These are phyloP conservation scores for Boletus bicolor DNA, from an alignment of 768 basidiomycete species.

Conservation along the genomic window DNA sequence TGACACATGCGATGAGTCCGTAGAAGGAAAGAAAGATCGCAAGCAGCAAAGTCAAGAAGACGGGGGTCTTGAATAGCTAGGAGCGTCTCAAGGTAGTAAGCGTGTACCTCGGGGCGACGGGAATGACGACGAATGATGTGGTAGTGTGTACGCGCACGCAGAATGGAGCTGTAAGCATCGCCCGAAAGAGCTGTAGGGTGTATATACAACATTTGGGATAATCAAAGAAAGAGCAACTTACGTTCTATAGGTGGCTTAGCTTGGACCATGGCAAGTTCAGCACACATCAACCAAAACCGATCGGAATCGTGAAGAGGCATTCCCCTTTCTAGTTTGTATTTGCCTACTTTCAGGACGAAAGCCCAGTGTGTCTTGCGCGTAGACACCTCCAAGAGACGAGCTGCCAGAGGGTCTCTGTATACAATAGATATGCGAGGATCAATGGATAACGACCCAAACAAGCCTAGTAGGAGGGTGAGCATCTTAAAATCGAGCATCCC, in stretches of 20 bases:
- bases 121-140: constrained; percentile 36
- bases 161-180: constrained; percentile 14
- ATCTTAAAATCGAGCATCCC: constrained; percentile 34
- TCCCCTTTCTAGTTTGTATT: constrained; percentile 41
- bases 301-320: constrained; percentile 41
- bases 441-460: constrained; percentile 52
- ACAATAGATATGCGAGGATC: constrained; percentile 21
- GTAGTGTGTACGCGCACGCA: constrained; percentile 42
- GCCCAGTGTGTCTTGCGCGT: constrained; percentile 42
- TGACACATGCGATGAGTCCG: constrained; percentile 33
- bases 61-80: constrained; percentile 27
- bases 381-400: constrained; percentile 23
- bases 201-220: constrained; percentile 6
- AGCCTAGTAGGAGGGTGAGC: constrained; percentile 41
- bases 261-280: constrained; percentile 35
- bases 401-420: constrained; percentile 30
- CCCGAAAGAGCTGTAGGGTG: constrained; percentile 11
- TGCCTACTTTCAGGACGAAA: constrained; percentile 43
- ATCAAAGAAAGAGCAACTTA: constrained; percentile 9
- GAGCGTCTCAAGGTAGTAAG: constrained; percentile 45
- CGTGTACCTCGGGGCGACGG: constrained; percentile 42
- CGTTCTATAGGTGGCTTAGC: constrained; percentile 3
- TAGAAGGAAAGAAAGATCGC: constrained; percentile 35
- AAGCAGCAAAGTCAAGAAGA: constrained; percentile 32
- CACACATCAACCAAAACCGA: constrained; percentile 61